A percentile compares a stretch with the other conserved stretches of the same genome.
Evolutionary conservation across 192 early-diverging fungal genomes (phyloP).

Genomic region (Umbelopsis sp.): DNA sequence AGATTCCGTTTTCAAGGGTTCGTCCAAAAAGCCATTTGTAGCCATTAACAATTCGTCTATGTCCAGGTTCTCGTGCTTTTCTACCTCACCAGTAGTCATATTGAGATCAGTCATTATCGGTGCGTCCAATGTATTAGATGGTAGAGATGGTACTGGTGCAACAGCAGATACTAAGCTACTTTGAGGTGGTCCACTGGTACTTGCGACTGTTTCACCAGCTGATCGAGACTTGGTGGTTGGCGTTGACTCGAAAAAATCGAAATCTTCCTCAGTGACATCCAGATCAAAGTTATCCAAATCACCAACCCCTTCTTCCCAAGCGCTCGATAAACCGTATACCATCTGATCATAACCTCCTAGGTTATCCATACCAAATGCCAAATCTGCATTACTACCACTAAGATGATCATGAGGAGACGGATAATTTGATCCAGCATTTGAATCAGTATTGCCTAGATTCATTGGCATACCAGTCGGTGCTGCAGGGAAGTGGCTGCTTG

Average conservation of each 20-base stretch:
- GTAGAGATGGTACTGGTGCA: background rate
- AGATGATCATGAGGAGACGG: constrained; percentile 21
- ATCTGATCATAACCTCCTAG: constrained; percentile 26
- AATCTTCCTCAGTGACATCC: constrained; percentile 46
- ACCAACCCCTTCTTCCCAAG: constrained; percentile 32
- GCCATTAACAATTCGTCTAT: constrained; percentile 6
- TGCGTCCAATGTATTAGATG: background rate
- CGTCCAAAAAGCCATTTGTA: constrained; percentile 9
- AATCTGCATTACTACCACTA: background rate
- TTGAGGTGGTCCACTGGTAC: background rate
- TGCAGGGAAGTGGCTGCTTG: background rate
- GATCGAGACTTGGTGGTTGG: constrained; percentile 1
- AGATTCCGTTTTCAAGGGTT: background rate
- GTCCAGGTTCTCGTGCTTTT: background rate
- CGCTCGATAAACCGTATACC: constrained; percentile 19
- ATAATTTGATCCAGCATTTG: background rate
- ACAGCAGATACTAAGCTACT: background rate
- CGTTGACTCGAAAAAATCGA: constrained; percentile 36
- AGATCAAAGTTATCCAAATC: constrained; percentile 40
- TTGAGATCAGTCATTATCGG: constrained; percentile 1
- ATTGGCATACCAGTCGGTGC: background rate
- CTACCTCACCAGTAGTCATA: background rate
- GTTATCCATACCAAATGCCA: constrained; percentile 21
- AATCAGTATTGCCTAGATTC: background rate
- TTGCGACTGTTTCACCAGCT: background rate